These are phyloP conservation scores for Pseudopyricularia cyperi DNA, from an alignment of 2,329 filamentous ascomycete species.

Conservation along the genomic window DNA sequence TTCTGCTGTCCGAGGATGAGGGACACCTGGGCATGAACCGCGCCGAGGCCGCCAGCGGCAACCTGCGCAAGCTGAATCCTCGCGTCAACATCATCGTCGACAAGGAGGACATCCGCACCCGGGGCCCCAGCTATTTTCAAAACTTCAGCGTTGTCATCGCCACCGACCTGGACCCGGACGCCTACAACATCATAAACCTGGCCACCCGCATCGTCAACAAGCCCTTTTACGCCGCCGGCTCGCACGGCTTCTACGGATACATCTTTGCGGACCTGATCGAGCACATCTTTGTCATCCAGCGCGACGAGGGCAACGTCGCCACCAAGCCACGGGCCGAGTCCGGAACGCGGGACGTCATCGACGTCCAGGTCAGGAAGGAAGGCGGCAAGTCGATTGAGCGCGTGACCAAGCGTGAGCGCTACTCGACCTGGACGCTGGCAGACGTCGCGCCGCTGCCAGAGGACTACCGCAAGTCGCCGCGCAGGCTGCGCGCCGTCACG, in stretches of 20 bases:
- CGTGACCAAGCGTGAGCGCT: slow-evolving; percentile 83
- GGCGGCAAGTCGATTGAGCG: slow-evolving; percentile 64
- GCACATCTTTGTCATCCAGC: slow-evolving; percentile 82
- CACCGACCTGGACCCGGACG: slow-evolving; percentile 68
- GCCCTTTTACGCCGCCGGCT: slow-evolving; percentile 79
- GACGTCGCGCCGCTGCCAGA: slow-evolving; percentile 58
- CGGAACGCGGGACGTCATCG: slow-evolving; percentile 61
- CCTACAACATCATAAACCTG: slow-evolving; percentile 70
- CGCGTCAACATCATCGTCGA: slow-evolving; percentile 68
- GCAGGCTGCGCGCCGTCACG: slow-evolving; percentile 63
- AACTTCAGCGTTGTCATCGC: slow-evolving; percentile 79
- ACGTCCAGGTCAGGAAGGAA: slow-evolving; percentile 57
- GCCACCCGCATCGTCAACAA: slow-evolving; percentile 65
- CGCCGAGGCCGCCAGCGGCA: slow-evolving; percentile 64
- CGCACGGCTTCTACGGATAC: slow-evolving; percentile 87
- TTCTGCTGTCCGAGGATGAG: slow-evolving; percentile 59
- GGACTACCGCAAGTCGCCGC: slow-evolving; percentile 55
- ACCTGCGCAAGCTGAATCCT: slow-evolving; percentile 78
- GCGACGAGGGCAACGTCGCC: slow-evolving; percentile 64
- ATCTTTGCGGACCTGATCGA: slow-evolving; percentile 87
- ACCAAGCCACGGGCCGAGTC: slow-evolving; percentile 54
- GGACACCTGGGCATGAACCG: slow-evolving; percentile 68
- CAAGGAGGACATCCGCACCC: slow-evolving; percentile 50
- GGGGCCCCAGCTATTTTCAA: slow-evolving; percentile 62
- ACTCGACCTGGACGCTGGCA: slow-evolving; percentile 77